Evolutionary conservation across 345 rosid genomes (phyloP).

Genomic region (Viola odorata): DNA sequence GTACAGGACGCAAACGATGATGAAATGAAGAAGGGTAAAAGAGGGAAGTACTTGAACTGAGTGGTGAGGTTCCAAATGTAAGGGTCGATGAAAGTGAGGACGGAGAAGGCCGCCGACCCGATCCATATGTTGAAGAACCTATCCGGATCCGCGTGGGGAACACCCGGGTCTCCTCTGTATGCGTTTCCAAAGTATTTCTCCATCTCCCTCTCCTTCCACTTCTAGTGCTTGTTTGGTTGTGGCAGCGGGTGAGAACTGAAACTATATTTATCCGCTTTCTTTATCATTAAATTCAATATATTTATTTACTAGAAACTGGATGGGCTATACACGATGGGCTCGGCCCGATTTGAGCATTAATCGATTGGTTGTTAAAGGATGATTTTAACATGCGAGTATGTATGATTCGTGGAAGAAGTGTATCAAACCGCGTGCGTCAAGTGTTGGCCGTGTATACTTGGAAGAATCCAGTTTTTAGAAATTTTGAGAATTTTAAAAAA

Average conservation of each 20-base stretch:
- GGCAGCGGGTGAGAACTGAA: not conserved
- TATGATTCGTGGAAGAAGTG: too few relatives aligned
- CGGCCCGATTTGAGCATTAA: too few relatives aligned
- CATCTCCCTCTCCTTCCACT: conserved; percentile 26
- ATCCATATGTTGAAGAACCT: conserved; percentile 80
- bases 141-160: conserved; percentile 73
- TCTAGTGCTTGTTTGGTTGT: not conserved
- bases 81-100: conserved; percentile 56
- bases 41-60: conserved; percentile 53
- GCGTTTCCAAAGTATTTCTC: conserved; percentile 94
- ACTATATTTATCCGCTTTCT: not conserved
- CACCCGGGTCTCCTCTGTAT: conserved; percentile 91
- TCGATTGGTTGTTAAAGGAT: too few relatives aligned
- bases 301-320: too few relatives aligned
- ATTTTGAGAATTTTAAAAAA: too few relatives aligned
- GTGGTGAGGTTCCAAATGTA: conserved; percentile 77
- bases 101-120: conserved; percentile 70
- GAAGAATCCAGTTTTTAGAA: too few relatives aligned
- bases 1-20: too few relatives aligned
- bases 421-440: too few relatives aligned
- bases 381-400: too few relatives aligned
- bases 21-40: not conserved
- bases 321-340: too few relatives aligned
- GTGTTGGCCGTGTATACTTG: too few relatives aligned
- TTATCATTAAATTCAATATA: too few relatives aligned